Evolutionary conservation across 805 yeast genomes (phyloP).

Genomic region (Saturnispora sekii): DNA sequence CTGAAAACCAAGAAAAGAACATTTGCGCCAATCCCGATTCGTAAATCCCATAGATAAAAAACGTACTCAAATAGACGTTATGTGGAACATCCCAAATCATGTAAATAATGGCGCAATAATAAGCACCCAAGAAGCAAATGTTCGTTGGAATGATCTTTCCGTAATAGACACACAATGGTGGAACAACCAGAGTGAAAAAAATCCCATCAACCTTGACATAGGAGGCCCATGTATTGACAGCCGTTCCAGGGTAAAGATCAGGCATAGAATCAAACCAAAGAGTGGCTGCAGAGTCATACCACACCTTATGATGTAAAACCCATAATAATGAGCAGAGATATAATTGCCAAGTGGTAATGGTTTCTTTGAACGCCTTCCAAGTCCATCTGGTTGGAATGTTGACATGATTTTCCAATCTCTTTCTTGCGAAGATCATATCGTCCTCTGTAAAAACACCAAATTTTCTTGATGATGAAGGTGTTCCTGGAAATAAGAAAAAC

Average conservation of each 20-base stretch:
- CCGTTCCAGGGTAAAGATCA: slow-evolving; percentile 7
- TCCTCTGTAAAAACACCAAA: slow-evolving; percentile 30
- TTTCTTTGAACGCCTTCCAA: slow-evolving; percentile 31
- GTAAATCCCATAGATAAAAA: slow-evolving; percentile 26
- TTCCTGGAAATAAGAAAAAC: slow-evolving; percentile 49
- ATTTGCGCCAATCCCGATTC: slow-evolving; percentile 15
- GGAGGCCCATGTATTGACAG: slow-evolving; percentile 14
- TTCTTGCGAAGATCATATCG: slow-evolving; percentile 37
- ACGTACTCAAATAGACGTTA: slow-evolving; percentile 29
- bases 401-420: slow-evolving; percentile 29
- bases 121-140: slow-evolving; percentile 6
- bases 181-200: slow-evolving; percentile 20
- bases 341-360: slow-evolving; percentile 35
- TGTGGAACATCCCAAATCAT: slow-evolving; percentile 11
- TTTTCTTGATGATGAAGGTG: slow-evolving; percentile 24
- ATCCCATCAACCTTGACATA: slow-evolving; percentile 12
- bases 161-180: slow-evolving; percentile 33
- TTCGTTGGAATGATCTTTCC: slow-evolving; percentile 14
- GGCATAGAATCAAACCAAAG: slow-evolving; percentile 20
- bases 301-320: slow-evolving; percentile 27
- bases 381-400: slow-evolving; percentile 35
- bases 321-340: slow-evolving; percentile 17
- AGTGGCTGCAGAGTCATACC: slow-evolving; percentile 21
- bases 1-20: slow-evolving; percentile 15
- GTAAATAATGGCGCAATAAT: slow-evolving; percentile 11